phyloP scores from a whole-genome alignment of 2,329 filamentous ascomycete genomes.

The Escovopsis sp. region DNA sequence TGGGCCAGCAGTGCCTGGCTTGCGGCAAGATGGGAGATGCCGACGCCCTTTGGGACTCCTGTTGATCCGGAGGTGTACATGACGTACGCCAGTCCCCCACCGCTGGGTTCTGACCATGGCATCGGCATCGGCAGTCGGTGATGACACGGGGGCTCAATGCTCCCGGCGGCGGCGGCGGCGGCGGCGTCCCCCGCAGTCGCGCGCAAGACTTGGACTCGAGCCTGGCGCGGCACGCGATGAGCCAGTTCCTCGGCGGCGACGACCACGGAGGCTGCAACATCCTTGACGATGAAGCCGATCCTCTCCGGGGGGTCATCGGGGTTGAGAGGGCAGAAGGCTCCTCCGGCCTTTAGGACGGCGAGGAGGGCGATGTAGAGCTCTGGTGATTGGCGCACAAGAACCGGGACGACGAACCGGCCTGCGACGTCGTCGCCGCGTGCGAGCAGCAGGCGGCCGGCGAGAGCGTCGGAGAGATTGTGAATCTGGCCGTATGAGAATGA shows the following conservation, averaged over 20 bases:
- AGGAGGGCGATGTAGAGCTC: conserved; percentile 65
- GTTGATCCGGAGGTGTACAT: conserved; percentile 93
- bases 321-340: conserved; percentile 73
- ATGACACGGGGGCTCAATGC: conserved; percentile 3
- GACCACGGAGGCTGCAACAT: conserved; percentile 56
- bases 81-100: conserved; percentile 70
- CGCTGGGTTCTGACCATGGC: conserved; percentile 19
- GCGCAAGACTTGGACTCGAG: conserved; percentile 20
- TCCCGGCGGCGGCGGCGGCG: neutral
- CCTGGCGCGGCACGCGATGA: conserved; percentile 22
- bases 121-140: conserved; percentile 2
- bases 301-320: conserved; percentile 65
- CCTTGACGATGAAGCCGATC: conserved; percentile 64
- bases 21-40: conserved; percentile 63
- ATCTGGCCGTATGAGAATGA: conserved; percentile 48
- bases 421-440: neutral
- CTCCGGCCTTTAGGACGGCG: conserved; percentile 66
- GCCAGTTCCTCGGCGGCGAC: conserved; percentile 43
- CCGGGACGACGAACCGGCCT: conserved; percentile 44
- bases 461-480: conserved; percentile 38
- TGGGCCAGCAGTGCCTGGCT: conserved; percentile 76
- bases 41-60: conserved; percentile 76
- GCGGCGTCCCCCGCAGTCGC: conserved; percentile 13
- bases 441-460: conserved; percentile 36
- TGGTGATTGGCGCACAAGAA: conserved; percentile 64